Conservation (phyloP, 2,329 filamentous ascomycete genomes). For the Cladosporium sp. region DNA sequence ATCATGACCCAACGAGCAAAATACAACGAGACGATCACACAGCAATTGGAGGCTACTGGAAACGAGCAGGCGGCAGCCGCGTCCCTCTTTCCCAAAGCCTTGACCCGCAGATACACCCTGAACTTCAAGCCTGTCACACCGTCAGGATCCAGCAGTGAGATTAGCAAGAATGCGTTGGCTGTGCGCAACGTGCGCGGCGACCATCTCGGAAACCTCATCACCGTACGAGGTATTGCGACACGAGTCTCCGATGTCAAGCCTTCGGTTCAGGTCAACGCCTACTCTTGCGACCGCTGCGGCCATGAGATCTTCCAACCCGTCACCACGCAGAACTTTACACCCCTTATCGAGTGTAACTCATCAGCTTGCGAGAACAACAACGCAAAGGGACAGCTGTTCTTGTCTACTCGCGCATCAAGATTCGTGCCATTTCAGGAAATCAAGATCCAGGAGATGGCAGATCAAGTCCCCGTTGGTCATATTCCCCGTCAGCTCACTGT, state of each 20-base stretch:
- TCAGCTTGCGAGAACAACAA: constrained; percentile 87
- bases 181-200: constrained; percentile 90
- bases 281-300: constrained; percentile 93
- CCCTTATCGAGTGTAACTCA: constrained; percentile 80
- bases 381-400: constrained; percentile 85
- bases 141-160: constrained; percentile 59
- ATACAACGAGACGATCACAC: constrained; percentile 70
- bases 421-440: constrained; percentile 97
- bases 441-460: constrained; percentile 98
- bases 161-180: constrained; percentile 63
- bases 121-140: constrained; percentile 91
- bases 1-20: constrained; percentile 88
- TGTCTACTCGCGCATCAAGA: constrained; percentile 93
- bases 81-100: constrained; percentile 81
- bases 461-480: constrained; percentile 96
- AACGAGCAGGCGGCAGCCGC: constrained; percentile 56
- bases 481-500: constrained; percentile 89
- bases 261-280: constrained; percentile 93
- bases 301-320: constrained; percentile 97
- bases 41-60: constrained; percentile 34
- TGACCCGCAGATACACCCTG: constrained; percentile 89
- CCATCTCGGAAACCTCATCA: constrained; percentile 88
- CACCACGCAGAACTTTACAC: constrained; percentile 83
- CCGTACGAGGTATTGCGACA: constrained; percentile 87
- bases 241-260: constrained; percentile 97